Base-by-base conservation (phyloP, 2,329 filamentous ascomycete species). In the Sporothrix brunneoviolacea region DNA sequence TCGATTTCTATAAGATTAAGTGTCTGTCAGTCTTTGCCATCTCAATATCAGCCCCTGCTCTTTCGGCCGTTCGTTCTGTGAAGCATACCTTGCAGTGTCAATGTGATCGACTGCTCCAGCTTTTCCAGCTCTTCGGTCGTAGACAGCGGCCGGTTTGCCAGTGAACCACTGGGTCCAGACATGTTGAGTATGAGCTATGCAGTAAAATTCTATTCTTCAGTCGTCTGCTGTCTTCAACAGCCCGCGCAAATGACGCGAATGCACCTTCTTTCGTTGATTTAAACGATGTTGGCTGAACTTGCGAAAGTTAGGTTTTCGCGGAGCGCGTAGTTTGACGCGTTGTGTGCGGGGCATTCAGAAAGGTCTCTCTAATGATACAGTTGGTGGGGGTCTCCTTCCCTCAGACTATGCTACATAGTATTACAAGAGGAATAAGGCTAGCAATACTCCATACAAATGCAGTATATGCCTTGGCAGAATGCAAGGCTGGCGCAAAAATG, bases 101-200 rank as follows among this genome's bases (percentile, higher is more conserved):
- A 75, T 0, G 93, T 98, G 60, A 98, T 97, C 19, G 89, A 94
- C 66, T 98, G 93, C 67, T 98, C 93, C 4, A 98, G 74, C 67
- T 86, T 91, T 70, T 98, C 93, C 48, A 98, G 76, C 74, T 98
- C 93, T 65, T 98, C 93, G 0, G 91, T 95, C 54, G 96, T 75
- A 5, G 88, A 88, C 54, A 97, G 72, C 43, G 70, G 76, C 54
- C 80, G 68, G 27, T 65, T 71, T 37, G 74, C 67, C 2, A 55
- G 41, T 10, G 77, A 70, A 22, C 67, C 62, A 38, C 69, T 70
- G 18, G 72, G 67, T 50, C 72, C 71, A 58, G 77, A 73, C 77
- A 81, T 80, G 5, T n/a, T 9, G 24, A n/a, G n/a, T n/a, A n/a
- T n/a, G n/a, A n/a, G n/a, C n/a, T n/a, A n/a, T n/a, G n/a, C n/a